These are phyloP conservation scores for Populus hybrid DNA, from an alignment of 441 rosid genomes.

Conservation along the genomic window DNA sequence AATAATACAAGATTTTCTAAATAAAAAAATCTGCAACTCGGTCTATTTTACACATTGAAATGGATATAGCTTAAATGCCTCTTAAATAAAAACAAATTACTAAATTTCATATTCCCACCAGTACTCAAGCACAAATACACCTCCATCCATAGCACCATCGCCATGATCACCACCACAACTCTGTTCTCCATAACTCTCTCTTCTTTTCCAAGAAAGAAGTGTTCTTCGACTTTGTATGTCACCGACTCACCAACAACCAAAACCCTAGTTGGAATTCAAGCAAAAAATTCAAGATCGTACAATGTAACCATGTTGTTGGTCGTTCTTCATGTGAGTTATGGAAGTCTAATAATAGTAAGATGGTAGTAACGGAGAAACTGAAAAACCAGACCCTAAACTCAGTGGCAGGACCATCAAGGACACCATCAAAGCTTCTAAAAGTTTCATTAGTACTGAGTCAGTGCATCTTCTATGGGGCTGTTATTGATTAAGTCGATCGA, in stretches of 20 bases:
- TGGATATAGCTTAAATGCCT: no score
- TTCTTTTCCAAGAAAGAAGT: neutral
- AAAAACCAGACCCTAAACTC: no score
- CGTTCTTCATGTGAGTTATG: neutral
- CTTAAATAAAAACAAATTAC: no score
- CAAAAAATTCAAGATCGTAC: neutral
- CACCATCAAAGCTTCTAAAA: no score
- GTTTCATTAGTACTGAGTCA: no score
- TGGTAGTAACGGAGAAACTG: neutral
- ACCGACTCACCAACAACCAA: neutral
- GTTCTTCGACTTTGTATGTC: neutral
- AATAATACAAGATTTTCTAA: no score
- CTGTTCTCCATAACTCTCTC: constrained; percentile 21
- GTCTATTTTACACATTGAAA: no score
- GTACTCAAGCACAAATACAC: constrained; percentile 25
- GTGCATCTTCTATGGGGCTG: no score
- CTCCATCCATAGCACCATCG: constrained; percentile 19
- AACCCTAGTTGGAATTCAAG: neutral
- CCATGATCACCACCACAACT: constrained; percentile 9
- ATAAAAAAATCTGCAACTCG: no score
- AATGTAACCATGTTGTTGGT: neutral
- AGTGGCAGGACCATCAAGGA: no score
- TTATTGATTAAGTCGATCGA: no score
- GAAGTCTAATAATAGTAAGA: neutral
- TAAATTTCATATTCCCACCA: neutral